Evolutionary conservation across 2,329 filamentous ascomycete species (phyloP), one percentile per base, ranked within the genome.

Genomic region (Aspergillus calidoustus): DNA sequence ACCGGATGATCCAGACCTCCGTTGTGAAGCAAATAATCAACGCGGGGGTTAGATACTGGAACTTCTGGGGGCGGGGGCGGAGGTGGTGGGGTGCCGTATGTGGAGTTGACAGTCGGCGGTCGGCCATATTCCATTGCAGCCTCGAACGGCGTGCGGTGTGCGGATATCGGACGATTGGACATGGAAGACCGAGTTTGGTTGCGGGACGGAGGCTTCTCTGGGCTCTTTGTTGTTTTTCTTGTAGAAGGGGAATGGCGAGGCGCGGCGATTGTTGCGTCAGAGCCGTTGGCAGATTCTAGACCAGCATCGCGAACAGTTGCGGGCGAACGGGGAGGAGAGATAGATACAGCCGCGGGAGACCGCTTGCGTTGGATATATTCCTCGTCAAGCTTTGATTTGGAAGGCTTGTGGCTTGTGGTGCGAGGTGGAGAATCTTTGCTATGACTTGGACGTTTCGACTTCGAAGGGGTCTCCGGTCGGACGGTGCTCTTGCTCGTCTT

Each of bases 21-120:
- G 75, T 97, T 90, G 70, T 95, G 92, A 58, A 97, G 84, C 19
- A 98, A 82, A 74, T 98, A 98, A 74, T 98, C 94, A 19, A 98
- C 93, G 63, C 91, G 87, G 0, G 94, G 94, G 13, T 89, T 84
- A 46, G 92, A 88, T 48, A 89, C 83, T 41, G 86, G 83, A 46
- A 84, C 72, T 61, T 88, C 85, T 8, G 92, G 86, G 0, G 90
- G 88, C 1, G 92, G 90, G 2, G 91, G 93, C 0, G 93, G 92
- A 0, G 91, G 92, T 1, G 92, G 87, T 43, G 85, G 83, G 7
- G 74, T 73, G 3, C 74, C 74, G 47, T 71, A 79, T 8, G 68
- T 68, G 28, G 69, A 70, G 38, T 68, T 71, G 3, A 74, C 60
- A 8, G 70, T 69, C 6, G 73, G 68, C 34, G 72, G 72, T 23